Base-by-base conservation (phyloP, 495 filamentous ascomycete genomes). In the Evernia prunastri region DNA sequence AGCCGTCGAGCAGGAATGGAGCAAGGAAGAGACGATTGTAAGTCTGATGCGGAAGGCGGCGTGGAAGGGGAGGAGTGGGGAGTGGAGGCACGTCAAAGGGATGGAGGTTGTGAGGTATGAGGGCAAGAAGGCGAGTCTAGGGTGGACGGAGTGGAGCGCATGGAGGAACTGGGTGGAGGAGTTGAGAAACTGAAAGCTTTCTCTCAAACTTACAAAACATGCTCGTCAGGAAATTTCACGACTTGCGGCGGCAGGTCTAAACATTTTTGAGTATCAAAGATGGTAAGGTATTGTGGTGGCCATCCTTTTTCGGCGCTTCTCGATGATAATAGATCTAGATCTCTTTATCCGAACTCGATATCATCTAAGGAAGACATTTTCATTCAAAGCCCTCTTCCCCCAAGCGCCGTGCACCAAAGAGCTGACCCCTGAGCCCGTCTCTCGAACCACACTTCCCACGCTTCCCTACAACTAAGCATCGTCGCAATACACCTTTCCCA, bases 1-100 rank as follows among this genome's bases (percentile, higher is more conserved):
- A 15, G 85, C 93, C 4, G 78, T 82, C 6, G 94, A 98, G 78
- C 94, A 98, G 73, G 91, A 89, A 27, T 98, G 94, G 94, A 90
- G 86, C 18, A 96, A 81, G 37, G 82, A 88, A 62, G 87, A 83
- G 20, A 93, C 82, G 1, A 79, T 73, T 1, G 89, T 80, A 4
- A 97, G 80, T 65, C 93, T 88, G 39, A 78, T 78, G 63, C 75
- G 66, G 13, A 82, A 65, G 64, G 97, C 89, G 51, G 93, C 91
- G 7, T 97, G 91, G 92, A 77, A 77, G 64, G 85, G 87, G 6
- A 74, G 78, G 66, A 82, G 77, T 76, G 79, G 86, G 67, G 76
- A 83, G 72, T 97, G 92, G 94, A 79, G 78, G 51, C 85, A 88
- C 62, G 85, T 94, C 39, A 43, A 58, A 42, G 58, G 51, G 8